Conservation (phyloP, 495 filamentous ascomycete species). For the Rusavskia elegans region DNA sequence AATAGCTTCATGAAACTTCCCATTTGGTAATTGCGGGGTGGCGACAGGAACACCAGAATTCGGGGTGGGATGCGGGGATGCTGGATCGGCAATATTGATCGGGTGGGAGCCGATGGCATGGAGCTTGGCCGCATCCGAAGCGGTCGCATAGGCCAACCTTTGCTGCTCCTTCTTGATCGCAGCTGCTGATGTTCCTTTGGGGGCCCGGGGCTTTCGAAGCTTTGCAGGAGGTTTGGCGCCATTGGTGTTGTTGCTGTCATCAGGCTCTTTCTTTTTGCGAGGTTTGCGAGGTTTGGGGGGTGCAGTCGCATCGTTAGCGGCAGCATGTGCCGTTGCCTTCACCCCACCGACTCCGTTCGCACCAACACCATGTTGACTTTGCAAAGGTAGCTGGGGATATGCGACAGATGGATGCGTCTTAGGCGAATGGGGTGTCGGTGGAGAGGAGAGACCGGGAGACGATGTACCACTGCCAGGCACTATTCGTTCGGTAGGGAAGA, state of each 20-base stretch:
- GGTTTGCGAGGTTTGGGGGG: conserved; percentile 8
- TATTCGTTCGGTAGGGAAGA: not conserved
- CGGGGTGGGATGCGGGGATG: not conserved
- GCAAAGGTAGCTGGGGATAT: conserved; percentile 2
- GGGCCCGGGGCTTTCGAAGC: conserved; percentile 11
- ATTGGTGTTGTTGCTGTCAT: conserved; percentile 2
- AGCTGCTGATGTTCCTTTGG: conserved; percentile 16
- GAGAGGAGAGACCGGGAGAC: conserved; percentile 16
- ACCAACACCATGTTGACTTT: conserved; percentile 1
- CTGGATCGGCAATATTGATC: no score
- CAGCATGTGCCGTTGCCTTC: conserved; percentile 1
- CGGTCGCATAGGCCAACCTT: conserved; percentile 17
- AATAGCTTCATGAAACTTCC: conserved; percentile 24
- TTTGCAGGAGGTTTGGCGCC: conserved; percentile 10
- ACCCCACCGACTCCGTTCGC: conserved; percentile 7
- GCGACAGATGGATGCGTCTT: conserved; percentile 1
- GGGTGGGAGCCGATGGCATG: not conserved
- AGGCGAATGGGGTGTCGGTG: conserved; percentile 13
- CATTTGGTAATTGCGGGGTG: conserved; percentile 16
- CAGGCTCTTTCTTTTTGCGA: conserved; percentile 14
- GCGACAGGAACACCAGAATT: conserved; percentile 8
- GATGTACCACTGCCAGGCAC: conserved; percentile 10
- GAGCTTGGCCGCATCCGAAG: conserved; percentile 3
- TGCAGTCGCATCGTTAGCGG: conserved; percentile 7
- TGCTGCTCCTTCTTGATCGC: conserved; percentile 23